These are phyloP conservation scores for Solanum sejunctum DNA, from an alignment of 257 asterid genomes.

Conservation along the genomic window DNA sequence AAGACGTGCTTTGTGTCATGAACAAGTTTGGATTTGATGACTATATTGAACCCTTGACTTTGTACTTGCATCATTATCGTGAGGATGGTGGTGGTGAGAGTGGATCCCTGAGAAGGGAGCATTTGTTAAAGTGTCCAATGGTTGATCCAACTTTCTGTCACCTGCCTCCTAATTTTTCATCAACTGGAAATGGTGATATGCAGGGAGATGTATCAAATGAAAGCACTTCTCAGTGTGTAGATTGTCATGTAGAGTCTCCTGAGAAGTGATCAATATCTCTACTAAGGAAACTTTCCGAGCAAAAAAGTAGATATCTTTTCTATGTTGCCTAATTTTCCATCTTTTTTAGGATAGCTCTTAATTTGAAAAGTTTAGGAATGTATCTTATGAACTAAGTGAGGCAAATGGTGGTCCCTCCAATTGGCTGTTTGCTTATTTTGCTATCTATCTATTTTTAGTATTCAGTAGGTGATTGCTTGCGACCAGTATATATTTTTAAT, in stretches of 20 bases:
- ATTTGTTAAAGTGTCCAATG: not conserved
- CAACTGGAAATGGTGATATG: constrained; percentile 28
- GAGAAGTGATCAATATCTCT: constrained; percentile 28
- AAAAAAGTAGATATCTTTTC: not conserved
- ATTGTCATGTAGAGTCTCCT: constrained; percentile 20
- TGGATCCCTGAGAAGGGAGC: not conserved
- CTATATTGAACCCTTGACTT: not conserved
- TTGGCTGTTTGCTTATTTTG: not conserved
- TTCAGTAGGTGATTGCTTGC: not conserved
- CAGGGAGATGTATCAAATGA: constrained; percentile 31
- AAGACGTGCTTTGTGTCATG: not conserved
- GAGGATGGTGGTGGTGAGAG: not conserved
- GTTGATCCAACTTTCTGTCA: not conserved
- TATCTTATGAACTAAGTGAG: not conserved
- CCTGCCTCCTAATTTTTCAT: not conserved
- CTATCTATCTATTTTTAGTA: not conserved
- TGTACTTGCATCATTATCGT: not conserved
- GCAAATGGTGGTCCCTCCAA: not conserved
- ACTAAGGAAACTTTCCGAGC: not conserved
- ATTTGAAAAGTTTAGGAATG: not conserved
- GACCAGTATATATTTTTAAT: not conserved
- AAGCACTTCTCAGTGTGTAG: constrained; percentile 31
- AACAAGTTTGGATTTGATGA: not conserved
- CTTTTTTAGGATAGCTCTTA: not conserved
- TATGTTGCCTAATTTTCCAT: not conserved